Conservation (phyloP, 106 monocot species). For the Agapanthus africanus region DNA sequence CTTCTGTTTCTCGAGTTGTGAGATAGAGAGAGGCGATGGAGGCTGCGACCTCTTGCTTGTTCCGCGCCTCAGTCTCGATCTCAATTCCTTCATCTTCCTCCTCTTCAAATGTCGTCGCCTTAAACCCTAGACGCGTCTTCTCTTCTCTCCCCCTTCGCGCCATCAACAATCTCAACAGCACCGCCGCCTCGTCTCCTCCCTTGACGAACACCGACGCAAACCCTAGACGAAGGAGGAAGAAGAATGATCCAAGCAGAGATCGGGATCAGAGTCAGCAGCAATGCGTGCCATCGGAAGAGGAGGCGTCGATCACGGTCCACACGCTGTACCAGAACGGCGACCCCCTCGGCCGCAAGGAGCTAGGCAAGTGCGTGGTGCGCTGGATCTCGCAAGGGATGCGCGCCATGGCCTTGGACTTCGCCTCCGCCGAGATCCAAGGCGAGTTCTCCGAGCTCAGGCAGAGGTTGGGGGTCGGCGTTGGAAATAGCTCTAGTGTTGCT, state of each 20-base stretch:
- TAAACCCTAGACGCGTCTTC: neutral
- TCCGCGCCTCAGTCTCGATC: neutral
- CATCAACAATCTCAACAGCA: neutral
- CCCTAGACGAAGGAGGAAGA: conserved; percentile 2
- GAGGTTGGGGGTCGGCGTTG: conserved; percentile 31
- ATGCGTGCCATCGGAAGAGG: conserved; percentile 56
- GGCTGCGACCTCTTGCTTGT: neutral
- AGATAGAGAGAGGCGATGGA: neutral
- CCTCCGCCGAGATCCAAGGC: conserved; percentile 61
- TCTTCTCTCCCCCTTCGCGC: neutral
- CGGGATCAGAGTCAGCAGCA: neutral
- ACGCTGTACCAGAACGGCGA: conserved; percentile 74
- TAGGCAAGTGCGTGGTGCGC: conserved; percentile 73
- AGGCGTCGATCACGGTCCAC: conserved; percentile 53
- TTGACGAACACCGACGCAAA: neutral
- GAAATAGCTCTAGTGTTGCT: neutral
- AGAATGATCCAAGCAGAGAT: neutral
- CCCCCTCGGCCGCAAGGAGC: conserved; percentile 66
- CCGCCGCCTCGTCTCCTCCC: neutral
- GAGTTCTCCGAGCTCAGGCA: conserved; percentile 62
- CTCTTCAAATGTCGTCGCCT: neutral
- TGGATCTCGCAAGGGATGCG: conserved; percentile 92
- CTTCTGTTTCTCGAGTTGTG: neutral
- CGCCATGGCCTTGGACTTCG: conserved; percentile 80
- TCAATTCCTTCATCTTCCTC: neutral